Evolutionary conservation across 176 grass and related monocot genomes (phyloP), one percentile per base, ranked within the genome.

Genomic region (Miscanthus lutarioriparius): DNA sequence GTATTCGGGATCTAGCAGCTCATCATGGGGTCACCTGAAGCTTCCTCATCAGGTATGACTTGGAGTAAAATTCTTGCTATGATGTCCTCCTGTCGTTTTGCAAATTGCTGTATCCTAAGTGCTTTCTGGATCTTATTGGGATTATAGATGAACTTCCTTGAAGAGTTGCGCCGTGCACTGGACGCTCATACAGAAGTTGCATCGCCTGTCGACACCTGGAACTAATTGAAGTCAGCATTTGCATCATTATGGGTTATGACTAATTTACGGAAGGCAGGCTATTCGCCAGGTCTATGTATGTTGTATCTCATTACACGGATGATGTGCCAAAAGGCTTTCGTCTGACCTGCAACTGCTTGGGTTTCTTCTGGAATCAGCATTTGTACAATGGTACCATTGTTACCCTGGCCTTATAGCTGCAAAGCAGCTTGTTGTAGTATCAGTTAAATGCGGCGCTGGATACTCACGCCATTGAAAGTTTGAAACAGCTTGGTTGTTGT

Each of bases 61-160:
- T 47, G 17, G 63, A n/a, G 54, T 43, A 43, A 69, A 77, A 58
- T 77, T 64, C 4, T 28, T 82, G 14, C 35, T 11, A 1, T 4
- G 59, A 25, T 44, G 45, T 67, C 36, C 7, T 54, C 30, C 17
- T 78, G 0, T 27, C 44, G 2, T 41, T 59, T 73, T 67, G 22
- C 45, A 61, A 28, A 5, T 64, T 28, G 22, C 10, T 59, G 40
- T 70, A 38, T 30, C 22, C 73, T 90, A 75, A 67, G 73, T 79
- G 3, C 27, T 74, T 73, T 45, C 8, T 20, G 25, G 38, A 32
- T 61, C 13, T 62, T 43, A 27, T 10, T 74, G 88, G 36, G 64
- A 23, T 53, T n/a, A 68, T 3, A 90, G 88, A 90, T 90, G 88
- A 90, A 90, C 84, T 90, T 90, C 61, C 47, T 83, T 23, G 88